phyloP scores from a whole-genome alignment of 2,329 filamentous ascomycete genomes.

The Bipolaris victoriae region DNA sequence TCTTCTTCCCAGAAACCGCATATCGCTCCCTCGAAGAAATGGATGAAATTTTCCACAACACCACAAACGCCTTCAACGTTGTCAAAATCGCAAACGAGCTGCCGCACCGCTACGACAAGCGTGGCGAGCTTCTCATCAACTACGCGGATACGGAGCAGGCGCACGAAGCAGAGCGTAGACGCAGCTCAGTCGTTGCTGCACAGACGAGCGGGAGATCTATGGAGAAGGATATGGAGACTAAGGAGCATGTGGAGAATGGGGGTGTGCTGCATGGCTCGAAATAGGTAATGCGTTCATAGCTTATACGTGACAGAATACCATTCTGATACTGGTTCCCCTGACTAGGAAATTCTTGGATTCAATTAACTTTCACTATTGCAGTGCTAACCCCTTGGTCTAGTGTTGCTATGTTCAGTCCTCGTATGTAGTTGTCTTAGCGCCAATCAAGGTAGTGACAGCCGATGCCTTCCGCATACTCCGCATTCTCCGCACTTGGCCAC shows the following conservation, averaged over 20 bases:
- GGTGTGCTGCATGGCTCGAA: neutral
- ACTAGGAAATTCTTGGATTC: too few relatives aligned
- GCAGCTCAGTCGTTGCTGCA: constrained; percentile 35
- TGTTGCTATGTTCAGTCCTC: too few relatives aligned
- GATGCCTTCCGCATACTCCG: too few relatives aligned
- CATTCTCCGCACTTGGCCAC: too few relatives aligned
- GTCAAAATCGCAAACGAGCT: constrained; percentile 58
- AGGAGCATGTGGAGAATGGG: constrained; percentile 11
- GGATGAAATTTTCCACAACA: constrained; percentile 69
- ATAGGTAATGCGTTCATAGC: neutral
- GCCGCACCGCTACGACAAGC: constrained; percentile 64
- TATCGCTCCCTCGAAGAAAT: constrained; percentile 51
- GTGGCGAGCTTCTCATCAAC: constrained; percentile 62
- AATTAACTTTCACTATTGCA: too few relatives aligned
- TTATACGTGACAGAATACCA: neutral
- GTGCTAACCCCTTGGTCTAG: too few relatives aligned
- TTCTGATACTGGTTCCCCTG: neutral
- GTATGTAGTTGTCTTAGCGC: too few relatives aligned
- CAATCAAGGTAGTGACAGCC: too few relatives aligned
- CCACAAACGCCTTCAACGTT: constrained; percentile 56
- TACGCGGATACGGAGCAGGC: constrained; percentile 53
- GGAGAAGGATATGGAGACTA: constrained; percentile 9
- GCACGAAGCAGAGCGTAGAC: constrained; percentile 35
- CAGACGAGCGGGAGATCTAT: neutral
- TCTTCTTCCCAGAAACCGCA: constrained; percentile 67